Base-by-base conservation (phyloP, 257 asterid species). In the Lantana camara region DNA sequence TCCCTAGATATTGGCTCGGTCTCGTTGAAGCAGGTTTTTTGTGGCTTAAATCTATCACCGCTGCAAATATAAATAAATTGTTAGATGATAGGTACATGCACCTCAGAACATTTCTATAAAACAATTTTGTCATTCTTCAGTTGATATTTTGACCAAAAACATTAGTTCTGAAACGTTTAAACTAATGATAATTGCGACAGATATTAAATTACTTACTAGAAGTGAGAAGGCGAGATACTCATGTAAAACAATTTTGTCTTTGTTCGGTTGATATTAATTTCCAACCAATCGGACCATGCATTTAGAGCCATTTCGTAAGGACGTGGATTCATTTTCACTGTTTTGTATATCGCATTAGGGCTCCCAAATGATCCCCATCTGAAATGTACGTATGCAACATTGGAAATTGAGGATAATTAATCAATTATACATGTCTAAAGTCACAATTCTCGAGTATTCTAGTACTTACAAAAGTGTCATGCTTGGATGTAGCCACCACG, bases 281-380 rank as follows among this genome's bases (percentile, higher is more conserved):
- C 82, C 49, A 89, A 19, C 91, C 91, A 87, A 11, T 82, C 72
- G 0, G 90, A 61, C 97, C 97, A 90, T 14, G 83, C 80, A 44
- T 37, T 73, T 20, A 90, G 64, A 20, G 85, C 84, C 71, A 87
- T 75, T 67, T 90, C 90, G 49, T 73, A 87, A 7, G 68, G 74
- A 2, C 69, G 86, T 4, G 73, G 16, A 19, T 16, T 67, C 85
- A 73, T 77, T 61, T 79, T 79, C 1, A 78, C 78, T 34, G 37
- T 75, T 68, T 73, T 67, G 35, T 73, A 40, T 14, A 67, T 74
- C 19, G 73, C 77, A 47, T 83, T 61, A 1, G 73, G 51, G 67
- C 78, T 79, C 10, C 50, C 88, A 37, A 85, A 78, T 3, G 86
- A 64, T 30, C 91, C 95, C 79, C 81, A 73, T 68, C 95, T 87